A percentile compares a stretch with the other conserved stretches of the same genome.
phyloP scores from a whole-genome alignment of 2,329 filamentous ascomycete genomes.

The Aureobasidium mangrovei region DNA sequence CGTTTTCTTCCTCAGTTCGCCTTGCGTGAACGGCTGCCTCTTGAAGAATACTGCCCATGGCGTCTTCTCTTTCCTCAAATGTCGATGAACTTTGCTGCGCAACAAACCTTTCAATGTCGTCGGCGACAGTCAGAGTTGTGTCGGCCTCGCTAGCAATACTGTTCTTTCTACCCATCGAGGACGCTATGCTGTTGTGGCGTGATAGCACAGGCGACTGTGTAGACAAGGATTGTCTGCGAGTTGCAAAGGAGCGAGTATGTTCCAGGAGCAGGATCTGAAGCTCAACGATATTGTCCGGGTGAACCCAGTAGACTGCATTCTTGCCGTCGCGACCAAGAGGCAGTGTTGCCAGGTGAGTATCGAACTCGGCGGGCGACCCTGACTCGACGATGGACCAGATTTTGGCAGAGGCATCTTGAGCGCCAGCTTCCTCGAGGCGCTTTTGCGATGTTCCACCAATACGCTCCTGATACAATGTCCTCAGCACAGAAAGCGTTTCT shows the following conservation, averaged over 20 bases:
- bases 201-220: background rate
- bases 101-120: conserved; percentile 15
- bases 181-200: conserved; percentile 6
- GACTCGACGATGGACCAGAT: conserved; percentile 25
- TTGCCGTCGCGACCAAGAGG: conserved; percentile 38
- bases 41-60: conserved; percentile 23
- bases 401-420: conserved; percentile 10
- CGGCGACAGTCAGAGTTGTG: conserved; percentile 13
- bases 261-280: conserved; percentile 45
- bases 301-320: conserved; percentile 46
- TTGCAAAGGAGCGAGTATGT: conserved; percentile 34
- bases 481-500: conserved; percentile 36
- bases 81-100: conserved; percentile 13
- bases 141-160: conserved; percentile 7
- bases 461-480: conserved; percentile 34
- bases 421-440: conserved; percentile 10
- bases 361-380: conserved; percentile 39
- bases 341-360: conserved; percentile 39
- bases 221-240: background rate
- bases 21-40: conserved; percentile 28
- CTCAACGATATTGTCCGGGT: conserved; percentile 46
- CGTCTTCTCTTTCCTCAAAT: conserved; percentile 24
- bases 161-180: background rate
- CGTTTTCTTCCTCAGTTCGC: conserved; percentile 22
- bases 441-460: conserved; percentile 4